Evolutionary conservation across 2,329 filamentous ascomycete genomes (phyloP), one percentile per base, ranked within the genome.

Genomic region (Penicillium sp.): DNA sequence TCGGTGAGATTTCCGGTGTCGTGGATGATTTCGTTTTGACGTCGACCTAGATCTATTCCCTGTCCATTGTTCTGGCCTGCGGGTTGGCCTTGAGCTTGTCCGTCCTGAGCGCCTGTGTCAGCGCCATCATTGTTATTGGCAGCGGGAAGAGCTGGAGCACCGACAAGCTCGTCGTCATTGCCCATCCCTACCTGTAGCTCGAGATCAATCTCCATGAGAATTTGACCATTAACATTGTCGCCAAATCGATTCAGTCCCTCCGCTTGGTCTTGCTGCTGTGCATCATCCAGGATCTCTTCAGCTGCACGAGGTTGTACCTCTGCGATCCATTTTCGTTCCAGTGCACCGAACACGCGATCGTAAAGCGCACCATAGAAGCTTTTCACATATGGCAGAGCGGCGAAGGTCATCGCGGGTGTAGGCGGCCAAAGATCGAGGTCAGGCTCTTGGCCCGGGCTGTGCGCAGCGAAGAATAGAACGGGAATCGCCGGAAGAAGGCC

Each of bases 341-440:
- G 74, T 21, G 81, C 78, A 16, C 81, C 78, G 75, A 87, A 87
- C 2, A 85, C 68, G 45, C 78, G 79, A 44, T 86, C 80, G 67
- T 89, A 90, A 51, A 87, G 77, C 29, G 80, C 77, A 55, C 86
- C 85, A 72, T 91, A 91, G 23, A 83, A 77, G 31, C 81, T 81
- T 52, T 87, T 83, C 2, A 89, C 67, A 62, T 89, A 89, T 0
- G 88, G 88, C 4, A 91, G 72, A 4, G 85, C 78, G 2, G 87
- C 85, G 62, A 91, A 85, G 2, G 86, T 84, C 63, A 89, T 83
- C 26, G 85, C 83, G 14, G 88, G 84, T 47, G 82, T 85, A 1
- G 88, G 88, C 3, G 88, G 87, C 86, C 86, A 88, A 45, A 84
- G 73, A n/a, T 79, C 77, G 46, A 85, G 73, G 59, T 87, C 81